Base-by-base conservation (phyloP, 2,329 filamentous ascomycete genomes). In the Claviceps africana region DNA sequence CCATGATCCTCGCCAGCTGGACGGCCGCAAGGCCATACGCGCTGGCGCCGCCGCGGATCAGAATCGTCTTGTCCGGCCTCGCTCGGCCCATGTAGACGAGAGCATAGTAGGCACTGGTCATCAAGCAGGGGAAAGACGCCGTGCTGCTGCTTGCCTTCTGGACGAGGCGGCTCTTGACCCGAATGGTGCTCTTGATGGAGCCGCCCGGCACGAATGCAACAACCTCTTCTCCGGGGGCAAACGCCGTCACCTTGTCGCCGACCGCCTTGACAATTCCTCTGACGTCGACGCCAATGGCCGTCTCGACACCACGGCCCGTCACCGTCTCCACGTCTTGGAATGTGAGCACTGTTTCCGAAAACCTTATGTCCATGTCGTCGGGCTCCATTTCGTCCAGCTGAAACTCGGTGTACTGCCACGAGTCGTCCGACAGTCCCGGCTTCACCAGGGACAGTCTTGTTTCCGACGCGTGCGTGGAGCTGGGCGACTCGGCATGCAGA, bases 11-110 rank as follows among this genome's bases (percentile, higher is more conserved):
- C 25, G 71, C 70, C 2, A 77, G 55, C 11, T 67, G 63, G 2
- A 77, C 57, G 2, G 71, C 73, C 10, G 69, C 70, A 39, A 72
- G 64, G 1, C 75, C 74, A 21, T 70, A 62, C 0, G 65, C 64
- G 47, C 72, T 70, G 4, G 70, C 67, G 3, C 67, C 74, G 10
- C 66, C 65, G 50, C 74, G 70, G 19, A 78, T 62, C 4, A 78
- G 62, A 4, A 76, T 63, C 2, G 56, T 65, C 9, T 64, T 59
- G 3, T 58, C 58, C n/a, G 40, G 44, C 7, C 51, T 48, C 19
- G 61, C 50, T 39, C 65, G 61, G 30, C 65, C 67, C n/a, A 64
- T 37, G 25, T 62, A 57, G 2, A 60, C 28, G 7, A 79, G 60
- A 2, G 66, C 67, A 52, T 76, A 70, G 51, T 68, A 67, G 1